phyloP scores from a whole-genome alignment of 176 grass and related monocot genomes.

The Bromus sterilis region DNA sequence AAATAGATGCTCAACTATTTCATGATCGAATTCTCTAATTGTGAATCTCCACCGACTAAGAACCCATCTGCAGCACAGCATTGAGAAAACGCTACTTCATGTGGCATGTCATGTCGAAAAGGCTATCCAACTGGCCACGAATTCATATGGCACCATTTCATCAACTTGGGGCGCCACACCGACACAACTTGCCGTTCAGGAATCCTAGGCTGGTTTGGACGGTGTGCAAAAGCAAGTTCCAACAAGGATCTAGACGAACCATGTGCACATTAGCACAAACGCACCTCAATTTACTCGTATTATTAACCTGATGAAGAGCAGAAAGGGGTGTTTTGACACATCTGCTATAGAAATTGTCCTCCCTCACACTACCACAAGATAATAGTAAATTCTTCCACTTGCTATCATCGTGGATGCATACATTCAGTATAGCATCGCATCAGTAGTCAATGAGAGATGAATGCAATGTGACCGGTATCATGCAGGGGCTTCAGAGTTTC shows the following conservation, averaged over 20 bases:
- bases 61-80: background rate
- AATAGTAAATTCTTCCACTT: background rate
- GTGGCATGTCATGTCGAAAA: background rate
- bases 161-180: background rate
- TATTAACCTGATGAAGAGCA: background rate
- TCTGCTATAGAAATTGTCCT: background rate
- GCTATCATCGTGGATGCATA: background rate
- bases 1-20: background rate
- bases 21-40: background rate
- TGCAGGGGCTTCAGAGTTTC: constrained; percentile 30
- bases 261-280: background rate
- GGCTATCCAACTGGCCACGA: background rate
- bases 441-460: background rate
- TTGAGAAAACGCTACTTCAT: too few relatives aligned
- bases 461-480: background rate
- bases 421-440: background rate
- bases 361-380: background rate
- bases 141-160: background rate
- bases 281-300: background rate
- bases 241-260: background rate
- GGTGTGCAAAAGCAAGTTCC: background rate
- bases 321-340: background rate
- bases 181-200: background rate
- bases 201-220: background rate
- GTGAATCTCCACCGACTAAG: background rate